Base-by-base conservation (phyloP, 495 filamentous ascomycete species). In the Podospora bellae-mahoneyi region DNA sequence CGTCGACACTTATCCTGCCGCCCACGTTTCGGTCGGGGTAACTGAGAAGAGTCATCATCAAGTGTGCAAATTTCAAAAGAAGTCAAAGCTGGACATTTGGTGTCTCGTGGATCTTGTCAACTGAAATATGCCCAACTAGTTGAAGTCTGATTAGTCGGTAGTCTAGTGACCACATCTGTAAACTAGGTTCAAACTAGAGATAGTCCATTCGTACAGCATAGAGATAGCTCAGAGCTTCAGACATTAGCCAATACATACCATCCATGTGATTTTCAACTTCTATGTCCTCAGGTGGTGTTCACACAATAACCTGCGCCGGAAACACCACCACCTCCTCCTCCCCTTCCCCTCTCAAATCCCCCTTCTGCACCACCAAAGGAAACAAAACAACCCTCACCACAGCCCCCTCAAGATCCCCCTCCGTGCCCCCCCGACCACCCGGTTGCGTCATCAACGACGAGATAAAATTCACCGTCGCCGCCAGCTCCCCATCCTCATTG, bases 261-360 rank as follows among this genome's bases (percentile, higher is more conserved):
- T 23, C 23, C 23, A 23, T 23, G 23, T 23, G 23, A 23, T 23
- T 23, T 23, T 23, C 23, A 23, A 23, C 23, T 23, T 23, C 23
- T 23, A 23, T 23, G 23, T 23, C 30, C 30, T 48, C 2, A 48
- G 39, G 39, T 48, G 39, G 39, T 48, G 0, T 48, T 10, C 19
- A 97, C 19, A 97, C 86, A 34, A 98, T 85, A 56, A 98, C 95
- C 77, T 97, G 93, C 19, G 96, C 95, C 6, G 93, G 93, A 67
- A 89, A 93, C 55, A 99, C 92, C 54, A 97, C 93, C 65, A 94
- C 91, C 82, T 97, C 92, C 62, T 96, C 91, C 30, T 96, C 91
- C 34, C 91, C 90, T 18, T 90, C 86, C 15, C 93, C 94, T 16
- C 79, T 78, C 73, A 97, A 93, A 75, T 96, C 91, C 61, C 94